Conservation (phyloP, 768 basidiomycete genomes). For the Mycena belliarum region DNA sequence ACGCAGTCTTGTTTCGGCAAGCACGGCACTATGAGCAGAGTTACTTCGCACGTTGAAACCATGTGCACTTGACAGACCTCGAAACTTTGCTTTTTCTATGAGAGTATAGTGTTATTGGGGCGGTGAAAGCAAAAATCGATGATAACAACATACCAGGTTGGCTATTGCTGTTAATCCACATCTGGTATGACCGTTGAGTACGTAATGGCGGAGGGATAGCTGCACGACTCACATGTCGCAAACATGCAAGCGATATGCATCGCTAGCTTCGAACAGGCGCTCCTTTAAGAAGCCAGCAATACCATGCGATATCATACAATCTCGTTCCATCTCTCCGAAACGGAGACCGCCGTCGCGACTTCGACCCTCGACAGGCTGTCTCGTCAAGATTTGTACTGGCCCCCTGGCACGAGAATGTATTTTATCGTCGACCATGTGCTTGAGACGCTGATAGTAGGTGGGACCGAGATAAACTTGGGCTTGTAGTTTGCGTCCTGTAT, state of each 20-base stretch:
- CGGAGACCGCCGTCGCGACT: constrained; percentile 98
- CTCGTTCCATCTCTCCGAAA: constrained; percentile 99
- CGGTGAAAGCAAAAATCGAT: constrained; percentile 4
- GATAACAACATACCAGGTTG: constrained; percentile 66
- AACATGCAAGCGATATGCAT: constrained; percentile 92
- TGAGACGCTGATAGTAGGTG: constrained; percentile 97
- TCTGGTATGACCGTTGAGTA: constrained; percentile 38
- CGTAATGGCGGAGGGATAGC: neutral
- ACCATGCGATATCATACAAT: constrained; percentile 99
- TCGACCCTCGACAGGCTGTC: constrained; percentile 98
- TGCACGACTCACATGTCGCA: constrained; percentile 75
- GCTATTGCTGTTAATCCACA: constrained; percentile 98
- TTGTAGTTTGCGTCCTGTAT: constrained; percentile 96
- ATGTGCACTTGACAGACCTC: constrained; percentile 49
- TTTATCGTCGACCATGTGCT: constrained; percentile 99
- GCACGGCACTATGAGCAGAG: constrained; percentile 68
- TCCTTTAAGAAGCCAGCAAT: constrained; percentile 98
- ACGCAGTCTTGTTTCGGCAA: constrained; percentile 95
- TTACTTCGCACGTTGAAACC: neutral
- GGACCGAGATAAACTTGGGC: constrained; percentile 98
- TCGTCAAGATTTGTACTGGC: constrained; percentile 94
- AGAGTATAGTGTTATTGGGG: too few relatives aligned
- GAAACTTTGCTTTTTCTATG: constrained; percentile 95
- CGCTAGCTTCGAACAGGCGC: constrained; percentile 90
- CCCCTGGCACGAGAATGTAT: constrained; percentile 97